Percentiles rank a stretch among this genome's conserved stretches.
Evolutionary conservation across 768 basidiomycete species (phyloP).

Genomic region (Trametes sanguinea): DNA sequence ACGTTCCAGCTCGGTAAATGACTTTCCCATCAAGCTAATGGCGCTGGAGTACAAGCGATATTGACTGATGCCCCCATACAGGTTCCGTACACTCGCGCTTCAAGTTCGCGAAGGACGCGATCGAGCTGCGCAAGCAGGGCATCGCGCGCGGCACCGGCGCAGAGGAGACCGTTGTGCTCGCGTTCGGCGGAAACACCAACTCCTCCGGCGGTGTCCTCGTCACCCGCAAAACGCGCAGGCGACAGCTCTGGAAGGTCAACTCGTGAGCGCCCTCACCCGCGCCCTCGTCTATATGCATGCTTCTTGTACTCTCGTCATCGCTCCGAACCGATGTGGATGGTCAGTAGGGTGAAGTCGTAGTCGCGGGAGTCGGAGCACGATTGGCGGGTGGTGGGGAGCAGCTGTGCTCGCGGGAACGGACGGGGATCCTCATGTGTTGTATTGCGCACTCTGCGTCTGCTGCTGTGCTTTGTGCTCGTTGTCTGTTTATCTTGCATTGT

Average conservation of each 20-base stretch:
- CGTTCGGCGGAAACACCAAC: conserved; percentile 73
- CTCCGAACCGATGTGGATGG: neutral
- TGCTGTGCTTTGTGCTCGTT: conserved; percentile 24
- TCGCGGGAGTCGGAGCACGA: too few relatives aligned
- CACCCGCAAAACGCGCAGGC: conserved; percentile 76
- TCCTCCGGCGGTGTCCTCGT: conserved; percentile 81
- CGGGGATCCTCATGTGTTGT: neutral
- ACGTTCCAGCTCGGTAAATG: conserved; percentile 74
- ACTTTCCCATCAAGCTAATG: neutral
- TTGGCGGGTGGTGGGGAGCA: neutral
- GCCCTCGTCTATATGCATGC: neutral
- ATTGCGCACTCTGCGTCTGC: conserved; percentile 15
- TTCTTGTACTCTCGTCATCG: neutral
- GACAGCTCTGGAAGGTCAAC: conserved; percentile 47
- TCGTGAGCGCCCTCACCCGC: conserved; percentile 7
- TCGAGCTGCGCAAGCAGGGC: conserved; percentile 80
- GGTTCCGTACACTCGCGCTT: conserved; percentile 86
- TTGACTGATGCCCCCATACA: conserved; percentile 31
- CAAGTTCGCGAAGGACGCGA: conserved; percentile 89
- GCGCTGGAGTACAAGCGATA: neutral
- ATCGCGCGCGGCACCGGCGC: conserved; percentile 68
- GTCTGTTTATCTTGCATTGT: conserved; percentile 25
- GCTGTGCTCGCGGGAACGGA: neutral
- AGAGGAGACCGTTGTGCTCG: conserved; percentile 91
- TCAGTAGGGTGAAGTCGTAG: neutral